A percentile compares a stretch with the other conserved stretches of the same genome.
These are phyloP conservation scores for Aspergillus avenaceus DNA, from an alignment of 495 filamentous ascomycete species.

Conservation along the genomic window DNA sequence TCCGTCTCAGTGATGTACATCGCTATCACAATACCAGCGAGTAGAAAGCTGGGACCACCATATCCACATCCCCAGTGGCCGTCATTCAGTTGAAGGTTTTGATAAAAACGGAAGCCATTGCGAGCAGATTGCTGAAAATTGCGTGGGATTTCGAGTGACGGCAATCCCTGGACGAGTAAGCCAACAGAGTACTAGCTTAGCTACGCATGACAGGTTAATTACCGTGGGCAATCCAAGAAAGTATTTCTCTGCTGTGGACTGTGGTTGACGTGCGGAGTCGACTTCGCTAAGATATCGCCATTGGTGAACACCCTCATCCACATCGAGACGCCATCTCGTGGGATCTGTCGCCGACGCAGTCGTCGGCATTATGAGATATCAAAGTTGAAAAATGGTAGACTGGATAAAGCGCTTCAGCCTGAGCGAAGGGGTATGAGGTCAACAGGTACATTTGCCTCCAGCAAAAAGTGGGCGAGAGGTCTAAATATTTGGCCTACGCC, in stretches of 20 bases:
- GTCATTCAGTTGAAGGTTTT: slow-evolving; percentile 1
- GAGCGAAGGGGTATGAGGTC: neutral
- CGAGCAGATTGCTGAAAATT: neutral
- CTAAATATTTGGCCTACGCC: too few relatives aligned
- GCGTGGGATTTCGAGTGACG: neutral
- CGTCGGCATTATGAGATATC: too few relatives aligned
- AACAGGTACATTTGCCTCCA: too few relatives aligned
- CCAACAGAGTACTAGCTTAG: neutral
- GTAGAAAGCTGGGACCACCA: slow-evolving; percentile 11
- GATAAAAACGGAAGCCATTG: slow-evolving; percentile 5
- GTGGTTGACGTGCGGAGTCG: neutral
- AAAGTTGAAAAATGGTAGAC: too few relatives aligned
- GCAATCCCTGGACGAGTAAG: neutral
- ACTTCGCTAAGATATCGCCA: slow-evolving; percentile 12
- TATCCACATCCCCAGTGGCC: slow-evolving; percentile 13
- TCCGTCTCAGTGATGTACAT: slow-evolving; percentile 9
- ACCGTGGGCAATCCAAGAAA: neutral
- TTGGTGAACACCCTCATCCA: slow-evolving; percentile 6
- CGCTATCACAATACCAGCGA: slow-evolving; percentile 9
- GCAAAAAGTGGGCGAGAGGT: too few relatives aligned
- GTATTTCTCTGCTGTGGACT: neutral
- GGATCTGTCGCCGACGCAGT: neutral
- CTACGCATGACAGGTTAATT: neutral
- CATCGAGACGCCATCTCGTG: slow-evolving; percentile 5
- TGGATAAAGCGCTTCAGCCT: too few relatives aligned